Evolutionary conservation across 768 basidiomycete genomes (phyloP).

Genomic region (Crassisporium funariophilum): DNA sequence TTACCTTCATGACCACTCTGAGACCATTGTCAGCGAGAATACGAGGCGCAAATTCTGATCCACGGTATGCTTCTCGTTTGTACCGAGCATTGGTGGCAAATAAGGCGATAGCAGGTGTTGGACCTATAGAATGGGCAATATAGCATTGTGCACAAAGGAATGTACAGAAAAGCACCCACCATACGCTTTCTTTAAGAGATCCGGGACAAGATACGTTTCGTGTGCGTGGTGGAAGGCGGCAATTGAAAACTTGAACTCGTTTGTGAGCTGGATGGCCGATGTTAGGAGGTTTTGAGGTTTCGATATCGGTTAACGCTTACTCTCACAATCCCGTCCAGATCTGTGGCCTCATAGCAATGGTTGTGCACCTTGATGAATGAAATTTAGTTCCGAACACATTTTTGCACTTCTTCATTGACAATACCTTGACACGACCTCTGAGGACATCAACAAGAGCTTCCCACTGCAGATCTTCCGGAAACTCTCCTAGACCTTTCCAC

Average conservation of each 20-base stretch:
- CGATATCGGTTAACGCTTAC: slow-evolving; percentile 30
- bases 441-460: slow-evolving; percentile 78
- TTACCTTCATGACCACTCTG: slow-evolving; percentile 75
- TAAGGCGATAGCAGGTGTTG: slow-evolving; percentile 70
- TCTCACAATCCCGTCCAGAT: slow-evolving; percentile 69
- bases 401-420: background rate
- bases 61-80: slow-evolving; percentile 81
- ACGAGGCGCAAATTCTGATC: slow-evolving; percentile 75
- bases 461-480: slow-evolving; percentile 72
- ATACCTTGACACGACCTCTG: slow-evolving; percentile 73
- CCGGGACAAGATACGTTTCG: slow-evolving; percentile 86
- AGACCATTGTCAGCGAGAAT: slow-evolving; percentile 70
- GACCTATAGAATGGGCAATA: slow-evolving; percentile 36
- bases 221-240: slow-evolving; percentile 80
- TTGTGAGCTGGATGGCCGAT: slow-evolving; percentile 39
- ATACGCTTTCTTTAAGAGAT: slow-evolving; percentile 70
- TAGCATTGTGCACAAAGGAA: background rate
- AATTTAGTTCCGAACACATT: background rate
- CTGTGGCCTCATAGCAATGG: slow-evolving; percentile 66
- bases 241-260: slow-evolving; percentile 73
- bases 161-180: slow-evolving; percentile 34
- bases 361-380: slow-evolving; percentile 45
- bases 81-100: slow-evolving; percentile 61
- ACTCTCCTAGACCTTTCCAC: slow-evolving; percentile 52
- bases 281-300: background rate